A percentile compares a stretch with the other conserved stretches of the same genome.
These are phyloP conservation scores for Torulaspora franciscae DNA, from an alignment of 805 yeast genomes.

Conservation along the genomic window DNA sequence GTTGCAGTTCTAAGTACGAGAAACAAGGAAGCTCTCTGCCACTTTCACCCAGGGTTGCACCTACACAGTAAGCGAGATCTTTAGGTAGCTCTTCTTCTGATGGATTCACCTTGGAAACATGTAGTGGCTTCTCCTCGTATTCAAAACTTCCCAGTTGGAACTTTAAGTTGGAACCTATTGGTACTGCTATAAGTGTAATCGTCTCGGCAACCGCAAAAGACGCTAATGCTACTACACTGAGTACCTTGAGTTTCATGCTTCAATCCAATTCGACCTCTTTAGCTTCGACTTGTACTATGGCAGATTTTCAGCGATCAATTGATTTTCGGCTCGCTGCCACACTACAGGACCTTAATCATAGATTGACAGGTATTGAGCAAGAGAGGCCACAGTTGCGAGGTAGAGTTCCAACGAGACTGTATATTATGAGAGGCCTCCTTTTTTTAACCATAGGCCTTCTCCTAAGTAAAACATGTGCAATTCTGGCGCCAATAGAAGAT, in stretches of 20 bases:
- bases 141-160: conserved; percentile 7
- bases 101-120: conserved; percentile 2
- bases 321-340: neutral
- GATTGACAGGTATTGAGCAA: too few relatives aligned
- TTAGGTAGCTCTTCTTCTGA: neutral
- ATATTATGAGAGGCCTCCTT: conserved; percentile 1
- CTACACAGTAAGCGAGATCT: conserved; percentile 21
- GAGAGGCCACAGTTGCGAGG: too few relatives aligned
- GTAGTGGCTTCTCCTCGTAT: conserved; percentile 1
- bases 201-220: conserved; percentile 5
- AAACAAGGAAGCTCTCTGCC: conserved; percentile 20
- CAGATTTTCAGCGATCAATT: neutral
- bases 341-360: neutral
- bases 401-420: neutral
- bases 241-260: conserved; percentile 1
- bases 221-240: neutral
- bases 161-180: conserved; percentile 1
- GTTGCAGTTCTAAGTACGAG: conserved; percentile 19
- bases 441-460: neutral
- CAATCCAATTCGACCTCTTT: neutral
- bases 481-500: conserved; percentile 23
- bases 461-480: conserved; percentile 2
- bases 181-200: conserved; percentile 6
- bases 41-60: conserved; percentile 16
- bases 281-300: neutral